Evolutionary conservation across 202 grass and related monocot genomes (phyloP), one percentile per base, ranked within the genome.

Genomic region (Schoenoplectus tabernaemontani): DNA sequence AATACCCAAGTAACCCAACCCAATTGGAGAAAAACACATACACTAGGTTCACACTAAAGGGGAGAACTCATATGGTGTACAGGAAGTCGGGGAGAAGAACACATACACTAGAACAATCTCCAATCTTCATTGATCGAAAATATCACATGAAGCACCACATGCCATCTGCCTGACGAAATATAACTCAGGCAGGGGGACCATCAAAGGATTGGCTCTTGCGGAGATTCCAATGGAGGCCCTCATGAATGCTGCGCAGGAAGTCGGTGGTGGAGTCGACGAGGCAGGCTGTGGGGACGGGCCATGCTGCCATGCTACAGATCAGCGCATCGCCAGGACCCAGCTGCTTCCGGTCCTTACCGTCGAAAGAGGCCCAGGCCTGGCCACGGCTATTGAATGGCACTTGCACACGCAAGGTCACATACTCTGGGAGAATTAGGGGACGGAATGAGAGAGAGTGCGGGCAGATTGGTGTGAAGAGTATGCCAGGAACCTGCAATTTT

Each of bases 401-500:
- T 84, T 99, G 96, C 8, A 99, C 78, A 0, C 96, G 96, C 59
- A 99, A 56, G 1, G 92, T 96, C 46, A 96, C 96, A 2, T 91
- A 99, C 79, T 99, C 96, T 12, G 96, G 96, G 57, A 99, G 83
- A 66, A 93, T 99, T 51, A 99, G 46, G 34, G 96, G 96, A 69
- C 96, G 85, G 87, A 99, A 99, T 47, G 96, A 96, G 58, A 99
- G 42, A 22, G 96, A 99, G 64, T 96, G 96, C 1, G 92, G 96
- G 38, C 96, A 96, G 67, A 99, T 99, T n/a, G 96, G 96, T 7
- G 92, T 99, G 96, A 93, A 99, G 26, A 93, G 88, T 81, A 99
- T 99, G 4, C 85, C 96, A 8, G 96, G 90, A 37, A 99, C 92
- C 90, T 99, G 96, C 83, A 73, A 42, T 68, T 42, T 42, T 43